These are phyloP conservation scores for Neoboletus brunneissimus DNA, from an alignment of 768 basidiomycete species.

Conservation along the genomic window DNA sequence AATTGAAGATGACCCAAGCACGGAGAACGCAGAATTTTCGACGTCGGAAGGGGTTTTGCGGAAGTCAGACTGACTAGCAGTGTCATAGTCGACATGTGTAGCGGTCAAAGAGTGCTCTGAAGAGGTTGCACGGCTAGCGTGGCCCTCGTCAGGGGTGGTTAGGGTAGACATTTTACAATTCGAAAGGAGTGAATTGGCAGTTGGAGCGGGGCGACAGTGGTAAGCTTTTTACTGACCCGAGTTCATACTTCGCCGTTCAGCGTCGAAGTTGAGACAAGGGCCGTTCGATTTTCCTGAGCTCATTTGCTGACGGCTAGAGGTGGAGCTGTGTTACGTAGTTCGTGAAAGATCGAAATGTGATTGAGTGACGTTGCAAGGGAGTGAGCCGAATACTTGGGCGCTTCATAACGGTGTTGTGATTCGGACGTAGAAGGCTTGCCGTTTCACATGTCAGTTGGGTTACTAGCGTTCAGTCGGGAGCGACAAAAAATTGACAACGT, in stretches of 20 bases:
- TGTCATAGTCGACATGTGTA: conserved; percentile 9
- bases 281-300: background rate
- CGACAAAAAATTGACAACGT: background rate
- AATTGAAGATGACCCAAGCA: conserved; percentile 2
- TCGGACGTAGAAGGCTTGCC: background rate
- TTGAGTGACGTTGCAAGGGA: background rate
- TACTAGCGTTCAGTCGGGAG: background rate
- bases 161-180: conserved; percentile 16
- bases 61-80: background rate
- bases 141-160: conserved; percentile 3
- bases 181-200: conserved; percentile 15
- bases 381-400: background rate
- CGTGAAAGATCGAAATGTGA: background rate
- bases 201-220: conserved; percentile 1
- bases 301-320: background rate
- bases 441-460: background rate
- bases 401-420: background rate
- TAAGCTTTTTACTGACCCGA: background rate
- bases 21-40: conserved; percentile 8
- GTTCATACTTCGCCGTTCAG: conserved; percentile 3
- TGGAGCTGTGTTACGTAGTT: conserved; percentile 20
- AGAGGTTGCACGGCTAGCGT: conserved; percentile 13
- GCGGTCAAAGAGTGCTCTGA: conserved; percentile 12
- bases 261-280: background rate
- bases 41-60: background rate